Percentiles rank a stretch among this genome's conserved stretches.
Evolutionary conservation across 306 rosid genomes (phyloP).

Genomic region (Quercus alba): DNA sequence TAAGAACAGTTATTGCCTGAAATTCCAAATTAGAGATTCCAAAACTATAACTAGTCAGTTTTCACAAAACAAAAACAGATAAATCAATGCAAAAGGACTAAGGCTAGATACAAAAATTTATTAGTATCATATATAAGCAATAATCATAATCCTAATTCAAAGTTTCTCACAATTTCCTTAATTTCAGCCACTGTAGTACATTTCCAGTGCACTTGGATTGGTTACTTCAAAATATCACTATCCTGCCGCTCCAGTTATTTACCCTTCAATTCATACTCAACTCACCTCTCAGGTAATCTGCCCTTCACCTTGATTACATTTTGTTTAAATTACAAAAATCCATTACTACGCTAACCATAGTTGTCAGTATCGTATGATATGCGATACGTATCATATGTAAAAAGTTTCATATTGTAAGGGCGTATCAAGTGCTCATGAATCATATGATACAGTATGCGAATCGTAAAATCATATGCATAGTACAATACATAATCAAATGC

Average conservation of each 20-base stretch:
- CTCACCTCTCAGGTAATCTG: too few species aligned
- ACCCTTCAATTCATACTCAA: not conserved
- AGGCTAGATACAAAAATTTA: slow-evolving; percentile 2
- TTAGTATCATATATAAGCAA: not conserved
- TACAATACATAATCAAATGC: too few species aligned
- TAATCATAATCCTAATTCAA: not conserved
- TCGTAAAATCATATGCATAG: too few species aligned
- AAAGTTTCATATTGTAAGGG: too few species aligned
- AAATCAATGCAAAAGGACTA: not conserved
- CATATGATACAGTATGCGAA: too few species aligned
- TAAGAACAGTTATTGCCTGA: slow-evolving; percentile 48
- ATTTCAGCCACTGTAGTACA: not conserved
- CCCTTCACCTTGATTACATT: too few species aligned
- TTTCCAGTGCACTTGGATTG: not conserved
- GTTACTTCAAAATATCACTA: not conserved
- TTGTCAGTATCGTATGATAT: too few species aligned
- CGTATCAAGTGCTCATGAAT: too few species aligned
- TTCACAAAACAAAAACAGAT: not conserved
- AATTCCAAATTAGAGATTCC: slow-evolving; percentile 18
- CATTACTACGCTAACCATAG: too few species aligned
- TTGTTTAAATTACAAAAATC: too few species aligned
- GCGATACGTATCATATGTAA: too few species aligned
- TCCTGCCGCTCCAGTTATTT: not conserved
- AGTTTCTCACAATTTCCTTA: not conserved
- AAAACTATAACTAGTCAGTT: slow-evolving; percentile 13